Evolutionary conservation across 331 rosid species (phyloP), one percentile per base, ranked within the genome.

Genomic region (Quercus phellos): DNA sequence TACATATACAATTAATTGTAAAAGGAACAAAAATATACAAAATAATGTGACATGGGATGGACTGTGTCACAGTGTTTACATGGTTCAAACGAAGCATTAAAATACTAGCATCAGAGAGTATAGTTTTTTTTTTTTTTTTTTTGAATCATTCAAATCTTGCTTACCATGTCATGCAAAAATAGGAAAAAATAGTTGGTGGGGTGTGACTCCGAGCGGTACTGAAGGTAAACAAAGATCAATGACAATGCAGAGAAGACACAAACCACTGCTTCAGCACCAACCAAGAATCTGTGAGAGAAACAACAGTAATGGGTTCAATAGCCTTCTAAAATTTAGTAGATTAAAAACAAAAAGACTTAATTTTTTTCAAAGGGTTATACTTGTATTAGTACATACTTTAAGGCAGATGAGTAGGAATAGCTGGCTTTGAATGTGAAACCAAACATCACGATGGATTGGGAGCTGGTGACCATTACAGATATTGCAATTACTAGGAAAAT

Each of bases 321-420:
- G 51, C 51, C 1, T 12, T 22, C 42, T 35, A 4, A 13, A 38
- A 14, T n/a, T 11, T 6, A 17, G 46, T 14, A 34, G 29, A 26
- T n/a, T 4, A 17, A 42, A 13, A 43, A 17, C 30, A 29, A 56
- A 77, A 59, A 70, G 55, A 5, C 2, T 0, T 12, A 0, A 5
- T 9, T 24, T 12, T 11, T 17, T 21, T 14, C 46, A 77, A 75
- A 12, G 29, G 50, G 13, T 55, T 29, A 68, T 80, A 54, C 1
- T 26, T 4, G 68, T 35, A 35, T 4, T 46, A 38, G 46, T 38
- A 46, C 76, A 77, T 87, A 92, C 97, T 69, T 88, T 53, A 85
- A 35, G 70, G 97, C 76, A 27, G 90, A 73, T 0, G 93, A 81
- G 82, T 92, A 83, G 72, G 85, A 78, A 55, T 84, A 92, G 79